These are phyloP conservation scores for Cryphonectria nitschkei DNA, from an alignment of 2,329 filamentous ascomycete genomes.

Conservation along the genomic window DNA sequence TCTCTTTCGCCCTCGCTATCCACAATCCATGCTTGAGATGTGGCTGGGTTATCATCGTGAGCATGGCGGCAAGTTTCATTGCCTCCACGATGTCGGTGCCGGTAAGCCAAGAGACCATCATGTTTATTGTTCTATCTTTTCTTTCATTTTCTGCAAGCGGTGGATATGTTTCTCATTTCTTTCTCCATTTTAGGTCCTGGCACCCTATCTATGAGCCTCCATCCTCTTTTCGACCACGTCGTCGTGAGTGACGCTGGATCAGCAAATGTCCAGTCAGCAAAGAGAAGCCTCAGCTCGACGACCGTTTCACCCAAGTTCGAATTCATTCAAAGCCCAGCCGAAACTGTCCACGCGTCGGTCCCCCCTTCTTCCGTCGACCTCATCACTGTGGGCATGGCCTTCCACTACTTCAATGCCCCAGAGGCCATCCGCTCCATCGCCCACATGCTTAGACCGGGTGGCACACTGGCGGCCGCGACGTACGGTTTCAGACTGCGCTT, in stretches of 20 bases:
- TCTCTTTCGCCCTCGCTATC: slow-evolving; percentile 30
- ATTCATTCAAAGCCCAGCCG: slow-evolving; percentile 29
- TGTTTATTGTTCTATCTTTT: not conserved
- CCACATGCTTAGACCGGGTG: slow-evolving; percentile 28
- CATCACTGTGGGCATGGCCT: slow-evolving; percentile 31
- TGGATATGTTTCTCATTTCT: not conserved
- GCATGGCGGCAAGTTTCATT: slow-evolving; percentile 25
- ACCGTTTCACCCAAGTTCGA: slow-evolving; percentile 3
- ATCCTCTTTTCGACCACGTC: slow-evolving; percentile 21
- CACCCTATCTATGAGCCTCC: slow-evolving; percentile 26
- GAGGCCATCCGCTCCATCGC: slow-evolving; percentile 28
- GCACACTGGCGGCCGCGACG: slow-evolving; percentile 29
- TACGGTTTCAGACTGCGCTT: slow-evolving; percentile 32
- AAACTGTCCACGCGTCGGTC: slow-evolving; percentile 24
- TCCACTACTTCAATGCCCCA: slow-evolving; percentile 32
- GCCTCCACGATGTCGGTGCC: slow-evolving; percentile 30
- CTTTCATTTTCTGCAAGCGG: not conserved
- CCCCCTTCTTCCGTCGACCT: slow-evolving; percentile 28
- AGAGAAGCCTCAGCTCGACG: slow-evolving; percentile 15
- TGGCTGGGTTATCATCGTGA: slow-evolving; percentile 30
- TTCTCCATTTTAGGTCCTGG: slow-evolving; percentile 24
- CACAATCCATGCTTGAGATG: slow-evolving; percentile 28
- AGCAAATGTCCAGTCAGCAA: slow-evolving; percentile 27
- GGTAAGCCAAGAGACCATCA: slow-evolving; percentile 17
- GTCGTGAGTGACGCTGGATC: slow-evolving; percentile 29